Base-by-base conservation (phyloP, 169 alveolate genomes). In the Fabrea salina region DNA sequence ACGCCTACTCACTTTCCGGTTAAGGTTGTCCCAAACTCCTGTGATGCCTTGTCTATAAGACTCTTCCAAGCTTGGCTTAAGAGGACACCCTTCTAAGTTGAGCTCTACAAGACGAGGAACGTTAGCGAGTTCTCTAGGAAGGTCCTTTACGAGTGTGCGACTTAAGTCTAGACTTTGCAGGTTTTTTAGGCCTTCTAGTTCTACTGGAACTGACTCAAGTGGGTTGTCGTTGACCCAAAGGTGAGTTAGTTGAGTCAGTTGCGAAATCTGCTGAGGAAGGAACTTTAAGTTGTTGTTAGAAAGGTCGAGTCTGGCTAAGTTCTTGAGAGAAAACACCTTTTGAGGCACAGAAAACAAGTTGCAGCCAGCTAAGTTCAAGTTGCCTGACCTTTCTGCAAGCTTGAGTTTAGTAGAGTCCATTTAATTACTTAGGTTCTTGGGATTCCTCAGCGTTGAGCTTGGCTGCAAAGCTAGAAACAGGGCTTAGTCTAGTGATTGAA, bases 31-130 rank as follows among this genome's bases (percentile, higher is more conserved):
- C 59, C 84, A 86, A 7, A 85, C 53, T 5, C 78, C 35, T 4
- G 51, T 58, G 70, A 85, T 85, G 25, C 91, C 91, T 3, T 43
- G 16, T 19, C 19, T 7, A 43, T 85, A 85, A 6, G 80, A 61
- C 8, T 49, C 41, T n/a, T 53, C 64, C 13, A 85, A 41, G 33
- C 50, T 39, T 7, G 74, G 86, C 8, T 81, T 82, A 16, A 85
- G 49, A 0, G 91, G 91, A 37, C 91, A 85, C 53, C 57, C 56
- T 19, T 85, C 91, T 58, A 85, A 27, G 37, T 81, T 75, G 0
- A 85, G 1, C 16, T 66, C 80, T 3, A 54, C 53, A 1, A 85
- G 39, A 19, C 64, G 44, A 22, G 77, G 75, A 22, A 75, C 37
- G 25, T 70, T 77, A 2, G 91, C 87, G 7, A 85, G 67, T 33